A percentile compares a stretch with the other conserved stretches of the same genome.
phyloP scores from a whole-genome alignment of 129 eudicot genomes.

The Logfia minima region DNA sequence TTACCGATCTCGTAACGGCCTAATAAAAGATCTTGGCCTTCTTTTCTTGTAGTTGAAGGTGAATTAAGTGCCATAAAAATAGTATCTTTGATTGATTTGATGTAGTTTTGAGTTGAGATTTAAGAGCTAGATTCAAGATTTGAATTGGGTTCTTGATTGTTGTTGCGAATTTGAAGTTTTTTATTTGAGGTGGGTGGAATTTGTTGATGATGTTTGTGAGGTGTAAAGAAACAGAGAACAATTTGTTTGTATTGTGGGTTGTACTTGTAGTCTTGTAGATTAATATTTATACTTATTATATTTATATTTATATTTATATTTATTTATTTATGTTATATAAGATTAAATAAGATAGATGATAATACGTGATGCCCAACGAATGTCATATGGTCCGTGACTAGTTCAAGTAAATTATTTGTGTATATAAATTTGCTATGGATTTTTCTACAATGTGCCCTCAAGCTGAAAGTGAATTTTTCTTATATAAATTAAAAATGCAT shows the following conservation, averaged over 20 bases:
- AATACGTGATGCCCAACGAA: too few relatives aligned
- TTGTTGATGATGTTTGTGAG: constrained; percentile 38
- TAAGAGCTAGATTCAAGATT: background rate
- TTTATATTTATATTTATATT: background rate
- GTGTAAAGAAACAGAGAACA: constrained; percentile 2
- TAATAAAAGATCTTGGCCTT: constrained; percentile 47
- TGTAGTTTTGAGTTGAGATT: constrained; percentile 1
- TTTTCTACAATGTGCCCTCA: too few relatives aligned
- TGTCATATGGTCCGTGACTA: too few relatives aligned
- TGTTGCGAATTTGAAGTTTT: constrained; percentile 10
- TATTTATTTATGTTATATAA: background rate
- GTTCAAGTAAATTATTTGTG: too few relatives aligned
- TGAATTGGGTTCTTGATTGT: background rate
- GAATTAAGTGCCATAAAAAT: constrained; percentile 14
- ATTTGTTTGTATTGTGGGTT: background rate
- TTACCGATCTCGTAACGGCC: constrained; percentile 71
- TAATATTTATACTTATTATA: background rate
- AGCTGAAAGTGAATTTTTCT: too few relatives aligned
- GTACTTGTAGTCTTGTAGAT: background rate
- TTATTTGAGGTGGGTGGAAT: constrained; percentile 20
- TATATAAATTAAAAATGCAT: too few relatives aligned
- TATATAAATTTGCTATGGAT: too few relatives aligned
- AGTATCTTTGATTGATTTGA: background rate
- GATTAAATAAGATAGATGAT: too few relatives aligned
- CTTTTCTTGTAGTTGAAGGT: constrained; percentile 47